A percentile compares a stretch with the other conserved stretches of the same genome.
phyloP scores from a whole-genome alignment of 2,329 filamentous ascomycete genomes.

The Magnaporthiopsis rhizophila region DNA sequence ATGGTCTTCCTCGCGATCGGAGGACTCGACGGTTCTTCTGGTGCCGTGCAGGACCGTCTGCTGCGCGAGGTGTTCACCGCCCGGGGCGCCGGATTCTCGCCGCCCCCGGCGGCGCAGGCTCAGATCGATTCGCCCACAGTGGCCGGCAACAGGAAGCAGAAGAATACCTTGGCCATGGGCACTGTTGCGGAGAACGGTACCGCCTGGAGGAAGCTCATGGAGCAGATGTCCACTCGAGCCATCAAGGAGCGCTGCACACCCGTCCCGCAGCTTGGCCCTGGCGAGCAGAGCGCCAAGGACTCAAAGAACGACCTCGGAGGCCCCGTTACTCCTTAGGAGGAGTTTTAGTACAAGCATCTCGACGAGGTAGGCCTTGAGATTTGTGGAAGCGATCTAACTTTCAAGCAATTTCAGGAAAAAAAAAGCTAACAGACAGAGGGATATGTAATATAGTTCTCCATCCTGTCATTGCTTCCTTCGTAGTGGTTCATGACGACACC shows the following conservation, averaged over 20 bases:
- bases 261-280: neutral
- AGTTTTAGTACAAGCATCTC: neutral
- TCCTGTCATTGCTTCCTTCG: neutral
- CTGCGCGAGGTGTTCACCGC: neutral
- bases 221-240: slow-evolving; percentile 4
- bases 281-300: neutral
- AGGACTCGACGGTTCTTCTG: slow-evolving; percentile 10
- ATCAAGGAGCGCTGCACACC: slow-evolving; percentile 1
- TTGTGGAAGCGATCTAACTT: neutral
- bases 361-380: neutral
- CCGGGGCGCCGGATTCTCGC: too few relatives aligned
- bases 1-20: slow-evolving; percentile 10
- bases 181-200: neutral
- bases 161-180: neutral
- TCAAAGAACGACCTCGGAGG: neutral
- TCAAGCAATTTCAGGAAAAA: too few relatives aligned
- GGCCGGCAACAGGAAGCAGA: neutral
- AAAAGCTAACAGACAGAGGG: too few relatives aligned
- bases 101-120: too few relatives aligned
- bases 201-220: slow-evolving; percentile 12
- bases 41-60: slow-evolving; percentile 9
- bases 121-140: neutral
- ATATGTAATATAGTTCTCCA: neutral
- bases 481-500: neutral
- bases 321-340: neutral